A percentile compares a stretch with the other conserved stretches of the same genome.
phyloP scores from a whole-genome alignment of 1,139 yeast species.

The Meyerozyma smithsonii region DNA sequence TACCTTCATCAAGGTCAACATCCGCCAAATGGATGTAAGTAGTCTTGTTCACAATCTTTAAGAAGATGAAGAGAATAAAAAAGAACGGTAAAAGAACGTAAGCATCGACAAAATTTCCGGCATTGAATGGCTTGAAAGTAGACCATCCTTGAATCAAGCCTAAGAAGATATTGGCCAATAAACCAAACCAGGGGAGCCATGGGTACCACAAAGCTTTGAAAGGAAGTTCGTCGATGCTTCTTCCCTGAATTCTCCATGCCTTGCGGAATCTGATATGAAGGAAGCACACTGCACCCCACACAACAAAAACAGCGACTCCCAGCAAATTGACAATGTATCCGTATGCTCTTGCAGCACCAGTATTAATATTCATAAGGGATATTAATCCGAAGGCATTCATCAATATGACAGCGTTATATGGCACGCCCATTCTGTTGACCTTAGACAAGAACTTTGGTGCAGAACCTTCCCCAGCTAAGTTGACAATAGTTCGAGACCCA shows the following conservation, averaged over 20 bases:
- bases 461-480: constrained; percentile 45
- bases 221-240: constrained; percentile 44
- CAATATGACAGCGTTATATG: constrained; percentile 44
- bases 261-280: constrained; percentile 45
- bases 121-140: constrained; percentile 55
- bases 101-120: constrained; percentile 59
- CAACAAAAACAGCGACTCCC: constrained; percentile 55
- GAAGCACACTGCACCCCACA: constrained; percentile 45
- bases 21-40: constrained; percentile 36
- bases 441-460: constrained; percentile 42
- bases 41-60: constrained; percentile 40
- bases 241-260: constrained; percentile 48
- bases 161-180: constrained; percentile 46
- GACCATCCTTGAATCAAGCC: constrained; percentile 71
- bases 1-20: constrained; percentile 44
- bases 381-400: constrained; percentile 47
- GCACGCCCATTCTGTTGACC: constrained; percentile 46
- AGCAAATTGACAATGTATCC: constrained; percentile 48
- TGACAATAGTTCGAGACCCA: constrained; percentile 48
- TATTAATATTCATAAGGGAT: constrained; percentile 45
- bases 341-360: constrained; percentile 54
- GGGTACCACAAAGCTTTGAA: constrained; percentile 54
- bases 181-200: constrained; percentile 45
- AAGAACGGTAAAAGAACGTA: constrained; percentile 61
- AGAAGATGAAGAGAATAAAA: constrained; percentile 34